Conservation (phyloP, 1,284 basidiomycete genomes). For the Ganoderma lucidum region DNA sequence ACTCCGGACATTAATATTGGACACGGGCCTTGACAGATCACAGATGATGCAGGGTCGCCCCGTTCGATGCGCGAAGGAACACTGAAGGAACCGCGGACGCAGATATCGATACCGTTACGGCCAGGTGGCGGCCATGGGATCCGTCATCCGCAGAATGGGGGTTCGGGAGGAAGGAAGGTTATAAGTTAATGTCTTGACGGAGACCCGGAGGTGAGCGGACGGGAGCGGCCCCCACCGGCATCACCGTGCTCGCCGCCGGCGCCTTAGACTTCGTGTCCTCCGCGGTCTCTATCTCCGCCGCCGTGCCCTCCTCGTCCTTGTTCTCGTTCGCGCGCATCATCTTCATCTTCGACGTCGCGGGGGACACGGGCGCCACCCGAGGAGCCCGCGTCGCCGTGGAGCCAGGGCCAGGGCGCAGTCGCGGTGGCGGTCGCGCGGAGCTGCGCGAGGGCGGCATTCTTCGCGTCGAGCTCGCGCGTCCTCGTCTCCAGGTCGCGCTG, state of each 20-base stretch:
- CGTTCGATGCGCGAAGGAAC: not conserved
- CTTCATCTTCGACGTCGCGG: not conserved
- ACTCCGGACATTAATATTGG: not conserved
- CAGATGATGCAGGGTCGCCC: constrained; percentile 8
- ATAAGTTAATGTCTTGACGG: not conserved
- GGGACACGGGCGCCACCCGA: not conserved
- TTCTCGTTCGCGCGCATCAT: not conserved
- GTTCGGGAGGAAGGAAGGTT: not conserved
- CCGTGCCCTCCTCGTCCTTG: no score
- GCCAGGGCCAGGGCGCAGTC: not conserved
- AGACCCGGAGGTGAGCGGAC: not conserved
- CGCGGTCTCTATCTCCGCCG: not conserved
- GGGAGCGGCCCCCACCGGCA: not conserved
- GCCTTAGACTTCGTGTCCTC: not conserved
- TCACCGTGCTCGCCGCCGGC: not conserved
- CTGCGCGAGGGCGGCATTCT: constrained; percentile 35
- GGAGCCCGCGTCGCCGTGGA: not conserved
- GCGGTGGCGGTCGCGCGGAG: constrained; percentile 30
- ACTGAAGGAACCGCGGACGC: not conserved
- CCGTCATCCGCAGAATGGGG: not conserved
- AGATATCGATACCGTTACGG: not conserved
- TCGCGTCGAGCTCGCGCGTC: constrained; percentile 36
- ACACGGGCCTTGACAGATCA: not conserved
- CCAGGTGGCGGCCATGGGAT: not conserved
- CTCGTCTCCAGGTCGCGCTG: constrained; percentile 36